Conservation (phyloP, 176 grass and related monocot genomes). For the Eragrostis nindensis region DNA sequence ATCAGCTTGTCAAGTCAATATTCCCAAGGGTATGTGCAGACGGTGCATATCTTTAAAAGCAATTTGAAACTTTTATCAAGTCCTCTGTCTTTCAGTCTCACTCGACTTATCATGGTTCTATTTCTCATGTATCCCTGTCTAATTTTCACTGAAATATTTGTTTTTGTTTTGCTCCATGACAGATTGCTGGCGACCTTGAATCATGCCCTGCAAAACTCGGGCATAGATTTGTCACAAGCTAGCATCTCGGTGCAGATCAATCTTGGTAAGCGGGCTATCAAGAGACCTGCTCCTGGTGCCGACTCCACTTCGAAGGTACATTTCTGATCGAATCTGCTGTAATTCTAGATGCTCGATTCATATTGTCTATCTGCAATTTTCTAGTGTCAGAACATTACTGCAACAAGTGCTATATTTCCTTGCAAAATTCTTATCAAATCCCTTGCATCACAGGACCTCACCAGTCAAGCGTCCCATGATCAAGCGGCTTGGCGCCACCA, state of each 20-base stretch:
- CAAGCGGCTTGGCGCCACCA: slow-evolving; percentile 34
- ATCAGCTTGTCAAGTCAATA: slow-evolving; percentile 83
- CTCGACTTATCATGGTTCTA: not conserved
- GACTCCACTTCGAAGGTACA: slow-evolving; percentile 57
- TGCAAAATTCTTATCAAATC: slow-evolving; percentile 5
- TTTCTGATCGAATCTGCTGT: slow-evolving; percentile 5
- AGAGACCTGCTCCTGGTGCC: slow-evolving; percentile 46
- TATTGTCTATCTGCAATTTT: not conserved
- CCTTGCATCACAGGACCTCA: slow-evolving; percentile 40
- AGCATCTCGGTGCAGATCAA: slow-evolving; percentile 91
- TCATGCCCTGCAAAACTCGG: slow-evolving; percentile 75
- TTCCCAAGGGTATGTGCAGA: slow-evolving; percentile 70
- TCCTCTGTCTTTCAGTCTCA: not conserved
- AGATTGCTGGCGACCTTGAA: slow-evolving; percentile 67
- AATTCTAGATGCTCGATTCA: not conserved
- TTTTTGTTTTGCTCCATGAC: slow-evolving; percentile 8
- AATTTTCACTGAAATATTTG: not conserved
- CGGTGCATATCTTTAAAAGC: not conserved
- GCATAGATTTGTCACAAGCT: slow-evolving; percentile 85
- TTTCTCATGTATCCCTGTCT: not conserved
- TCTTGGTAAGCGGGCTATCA: slow-evolving; percentile 69
- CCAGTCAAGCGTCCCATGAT: slow-evolving; percentile 22
- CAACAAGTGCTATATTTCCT: not conserved
- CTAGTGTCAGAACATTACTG: not conserved
- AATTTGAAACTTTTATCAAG: not conserved